Base-by-base conservation (phyloP, 345 rosid genomes). In the Syzygium aromaticum region DNA sequence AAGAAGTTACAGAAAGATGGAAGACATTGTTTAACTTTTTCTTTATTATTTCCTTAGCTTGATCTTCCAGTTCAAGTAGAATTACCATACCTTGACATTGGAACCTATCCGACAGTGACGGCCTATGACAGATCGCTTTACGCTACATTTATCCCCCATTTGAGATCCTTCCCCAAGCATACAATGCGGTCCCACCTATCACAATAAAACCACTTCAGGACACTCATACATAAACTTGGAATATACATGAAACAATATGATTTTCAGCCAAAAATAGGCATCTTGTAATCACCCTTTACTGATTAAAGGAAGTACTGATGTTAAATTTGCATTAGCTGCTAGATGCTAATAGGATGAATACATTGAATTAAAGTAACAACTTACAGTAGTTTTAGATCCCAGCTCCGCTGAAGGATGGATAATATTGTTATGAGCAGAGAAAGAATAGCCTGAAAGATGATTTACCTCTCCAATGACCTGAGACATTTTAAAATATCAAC, bases 51-150 rank as follows among this genome's bases (percentile, higher is more conserved):
- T 38, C 82, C 27, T 38, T 38, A 84, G 86, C 28, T 54, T 7
- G 21, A 64, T 51, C 53, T 49, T 77, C n/a, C 19, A 51, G 30
- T 52, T 82, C 84, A 21, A 86, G 33, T 22, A 28, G 86, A 91
- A 87, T 77, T 56, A 46, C 51, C 87, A 40, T 92, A 96, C 99
- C 99, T 98, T 98, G 88, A 98, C 99, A 90, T 94, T 96, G 89
- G 97, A 96, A 89, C 99, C 98, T 93, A 98, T 95, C 84, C 97
- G 93, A 92, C 99, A 98, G 89, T 96, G 99, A 85, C 95, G 97
- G 86, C 99, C 99, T 88, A 96, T 94, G 52, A 96, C 98, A 86
- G 99, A 98, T 90, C 99, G 94, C 90, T 98, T 96, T 85, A 98
- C 98, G 86, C 98, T 94, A 89, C 99, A 98, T 89, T 96, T 98